Evolutionary conservation across 164 flowering plant genomes (phyloP).

Genomic region (Umbilicus rupestris): DNA sequence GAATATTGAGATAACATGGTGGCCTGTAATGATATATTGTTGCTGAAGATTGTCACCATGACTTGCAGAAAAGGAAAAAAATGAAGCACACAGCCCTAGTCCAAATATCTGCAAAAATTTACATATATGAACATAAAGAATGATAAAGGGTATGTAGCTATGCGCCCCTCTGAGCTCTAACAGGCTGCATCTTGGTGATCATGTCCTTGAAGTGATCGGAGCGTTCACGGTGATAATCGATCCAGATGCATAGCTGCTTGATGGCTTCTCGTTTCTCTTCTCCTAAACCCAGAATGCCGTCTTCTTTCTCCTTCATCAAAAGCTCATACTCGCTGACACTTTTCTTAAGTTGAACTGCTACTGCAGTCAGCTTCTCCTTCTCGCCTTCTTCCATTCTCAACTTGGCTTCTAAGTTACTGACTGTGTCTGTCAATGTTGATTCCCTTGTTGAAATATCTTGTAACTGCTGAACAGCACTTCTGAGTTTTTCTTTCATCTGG

Average conservation of each 20-base stretch:
- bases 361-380: constrained; percentile 19
- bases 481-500: constrained; percentile 17
- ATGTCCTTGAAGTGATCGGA: constrained; percentile 33
- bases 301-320: constrained; percentile 40
- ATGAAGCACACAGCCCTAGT: not conserved
- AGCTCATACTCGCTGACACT: constrained; percentile 28
- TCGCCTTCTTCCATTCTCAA: constrained; percentile 22
- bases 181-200: constrained; percentile 20
- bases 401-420: constrained; percentile 21
- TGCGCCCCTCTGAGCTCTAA: constrained; percentile 20
- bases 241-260: constrained; percentile 57
- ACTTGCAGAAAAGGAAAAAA: not conserved
- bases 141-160: constrained; percentile 3
- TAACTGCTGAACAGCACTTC: constrained; percentile 18
- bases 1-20: no score
- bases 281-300: constrained; percentile 25
- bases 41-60: not conserved
- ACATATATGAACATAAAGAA: constrained; percentile 7
- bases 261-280: constrained; percentile 70
- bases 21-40: no score
- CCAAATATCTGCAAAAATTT: not conserved
- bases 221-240: constrained; percentile 43
- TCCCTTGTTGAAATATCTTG: constrained; percentile 18
- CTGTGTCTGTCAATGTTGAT: constrained; percentile 18
- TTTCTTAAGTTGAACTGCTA: constrained; percentile 18